Evolutionary conservation across 1,284 basidiomycete species (phyloP).

Genomic region (Coniferiporia sulphurascens): DNA sequence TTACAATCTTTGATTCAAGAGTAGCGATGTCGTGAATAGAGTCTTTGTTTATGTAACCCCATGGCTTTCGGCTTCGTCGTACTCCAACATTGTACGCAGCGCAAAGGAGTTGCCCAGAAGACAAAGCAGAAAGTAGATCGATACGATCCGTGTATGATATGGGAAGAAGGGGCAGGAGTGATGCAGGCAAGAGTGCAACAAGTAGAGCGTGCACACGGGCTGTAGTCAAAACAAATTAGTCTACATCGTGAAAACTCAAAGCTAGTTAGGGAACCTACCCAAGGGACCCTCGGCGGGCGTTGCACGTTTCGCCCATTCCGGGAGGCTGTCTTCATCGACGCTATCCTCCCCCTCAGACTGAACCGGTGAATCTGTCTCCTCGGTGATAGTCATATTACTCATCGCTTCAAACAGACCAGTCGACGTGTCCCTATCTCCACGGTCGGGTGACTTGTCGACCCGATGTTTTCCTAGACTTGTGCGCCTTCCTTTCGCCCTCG

Average conservation of each 20-base stretch:
- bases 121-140: conserved; percentile 51
- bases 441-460: conserved; percentile 51
- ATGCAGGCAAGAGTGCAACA: conserved; percentile 36
- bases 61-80: conserved; percentile 73
- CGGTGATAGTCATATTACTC: conserved; percentile 31
- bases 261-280: conserved; percentile 37
- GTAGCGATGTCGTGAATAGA: conserved; percentile 74
- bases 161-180: conserved; percentile 43
- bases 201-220: conserved; percentile 61
- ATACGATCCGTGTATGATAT: conserved; percentile 30
- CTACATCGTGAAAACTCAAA: neutral
- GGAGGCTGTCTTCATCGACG: conserved; percentile 62
- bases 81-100: conserved; percentile 76
- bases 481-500: conserved; percentile 39
- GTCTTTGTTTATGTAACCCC: conserved; percentile 79
- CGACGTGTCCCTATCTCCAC: conserved; percentile 36
- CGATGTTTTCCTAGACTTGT: conserved; percentile 39
- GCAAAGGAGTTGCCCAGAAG: conserved; percentile 79
- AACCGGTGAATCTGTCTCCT: conserved; percentile 45
- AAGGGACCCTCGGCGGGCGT: conserved; percentile 51
- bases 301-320: conserved; percentile 65
- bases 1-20: conserved; percentile 43
- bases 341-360: conserved; percentile 32
- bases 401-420: conserved; percentile 11
- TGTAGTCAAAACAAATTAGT: conserved; percentile 25